Percentiles rank a stretch among this genome's conserved stretches.
phyloP scores from a whole-genome alignment of 23 red algal genomes.

The Chondrus crispus region DNA sequence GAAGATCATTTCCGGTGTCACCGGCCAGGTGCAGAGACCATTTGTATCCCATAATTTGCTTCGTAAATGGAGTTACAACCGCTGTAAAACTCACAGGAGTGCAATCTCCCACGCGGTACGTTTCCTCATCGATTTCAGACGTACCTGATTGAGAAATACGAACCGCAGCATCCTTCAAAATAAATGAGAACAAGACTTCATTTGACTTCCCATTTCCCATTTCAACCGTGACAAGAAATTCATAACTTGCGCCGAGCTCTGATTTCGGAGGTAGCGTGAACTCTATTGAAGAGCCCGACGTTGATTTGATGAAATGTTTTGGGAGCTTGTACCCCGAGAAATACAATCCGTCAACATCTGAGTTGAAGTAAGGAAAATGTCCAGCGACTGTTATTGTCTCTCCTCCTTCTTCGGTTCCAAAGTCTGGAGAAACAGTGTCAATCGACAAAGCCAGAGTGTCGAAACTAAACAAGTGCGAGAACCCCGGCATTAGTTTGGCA shows the following conservation, averaged over 20 bases:
- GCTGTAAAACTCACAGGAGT: slow-evolving; percentile 51
- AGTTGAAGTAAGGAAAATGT: slow-evolving; percentile 60
- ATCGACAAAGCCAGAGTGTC: slow-evolving; percentile 22
- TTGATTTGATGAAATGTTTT: slow-evolving; percentile 19
- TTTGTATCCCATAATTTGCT: slow-evolving; percentile 29
- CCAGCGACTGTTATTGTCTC: slow-evolving; percentile 29
- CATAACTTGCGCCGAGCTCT: slow-evolving; percentile 44
- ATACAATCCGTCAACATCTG: slow-evolving; percentile 30
- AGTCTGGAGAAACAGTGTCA: slow-evolving; percentile 30
- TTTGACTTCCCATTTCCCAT: slow-evolving; percentile 54
- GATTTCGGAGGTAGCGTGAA: slow-evolving; percentile 20
- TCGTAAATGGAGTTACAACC: slow-evolving; percentile 50
- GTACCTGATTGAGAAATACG: slow-evolving; percentile 42
- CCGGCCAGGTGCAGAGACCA: slow-evolving; percentile 41
- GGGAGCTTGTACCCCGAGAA: slow-evolving; percentile 38
- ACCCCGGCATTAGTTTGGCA: slow-evolving; percentile 27
- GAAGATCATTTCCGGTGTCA: slow-evolving; percentile 19
- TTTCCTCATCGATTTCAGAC: slow-evolving; percentile 43
- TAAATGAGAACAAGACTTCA: slow-evolving; percentile 18
- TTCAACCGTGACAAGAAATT: slow-evolving; percentile 39
- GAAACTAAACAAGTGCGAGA: slow-evolving; percentile 32
- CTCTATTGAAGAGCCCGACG: background rate
- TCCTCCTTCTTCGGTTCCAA: slow-evolving; percentile 51
- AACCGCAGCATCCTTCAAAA: slow-evolving; percentile 34
- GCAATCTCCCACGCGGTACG: slow-evolving; percentile 52